A percentile compares a stretch with the other conserved stretches of the same genome.
Conservation (phyloP, 208 protist genomes). For the Acanthamoeba quina region DNA sequence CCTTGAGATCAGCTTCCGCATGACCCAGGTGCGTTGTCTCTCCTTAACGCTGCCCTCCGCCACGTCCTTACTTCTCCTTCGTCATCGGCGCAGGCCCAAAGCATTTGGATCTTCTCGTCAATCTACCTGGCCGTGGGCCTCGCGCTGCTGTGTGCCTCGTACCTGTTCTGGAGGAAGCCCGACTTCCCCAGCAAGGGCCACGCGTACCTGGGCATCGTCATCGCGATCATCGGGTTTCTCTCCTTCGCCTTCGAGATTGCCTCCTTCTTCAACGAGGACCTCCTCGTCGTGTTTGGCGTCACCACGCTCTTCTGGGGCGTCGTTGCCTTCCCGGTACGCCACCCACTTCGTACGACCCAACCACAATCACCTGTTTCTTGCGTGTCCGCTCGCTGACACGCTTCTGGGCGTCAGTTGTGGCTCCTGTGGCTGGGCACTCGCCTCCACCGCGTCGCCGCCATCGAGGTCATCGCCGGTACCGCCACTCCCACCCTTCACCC, state of each 20-base stretch:
- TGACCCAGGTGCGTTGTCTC: not conserved
- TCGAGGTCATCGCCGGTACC: slow-evolving; percentile 7
- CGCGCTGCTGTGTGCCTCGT: slow-evolving; percentile 2
- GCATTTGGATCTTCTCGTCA: slow-evolving; percentile 59
- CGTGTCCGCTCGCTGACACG: too few species aligned
- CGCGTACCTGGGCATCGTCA: slow-evolving; percentile 21
- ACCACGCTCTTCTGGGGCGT: slow-evolving; percentile 55
- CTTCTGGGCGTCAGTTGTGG: not conserved
- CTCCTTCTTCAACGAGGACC: slow-evolving; percentile 38
- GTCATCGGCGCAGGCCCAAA: not conserved
- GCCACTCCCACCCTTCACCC: not conserved
- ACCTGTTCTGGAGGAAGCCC: slow-evolving; percentile 23
- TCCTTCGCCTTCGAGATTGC: slow-evolving; percentile 27
- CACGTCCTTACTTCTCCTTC: not conserved
- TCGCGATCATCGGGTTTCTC: slow-evolving; percentile 1
- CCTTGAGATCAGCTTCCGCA: slow-evolving; percentile 50
- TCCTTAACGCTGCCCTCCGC: not conserved
- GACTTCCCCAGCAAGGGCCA: slow-evolving; percentile 56
- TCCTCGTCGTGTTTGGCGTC: slow-evolving; percentile 18
- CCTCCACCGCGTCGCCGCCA: not conserved
- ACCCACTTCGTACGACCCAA: not conserved
- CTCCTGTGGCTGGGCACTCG: slow-evolving; percentile 24
- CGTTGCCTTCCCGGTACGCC: not conserved
- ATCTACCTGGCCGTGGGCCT: slow-evolving; percentile 49
- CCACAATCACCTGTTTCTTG: not conserved